Conservation (phyloP, 306 rosid species). For the Prunus salicina region DNA sequence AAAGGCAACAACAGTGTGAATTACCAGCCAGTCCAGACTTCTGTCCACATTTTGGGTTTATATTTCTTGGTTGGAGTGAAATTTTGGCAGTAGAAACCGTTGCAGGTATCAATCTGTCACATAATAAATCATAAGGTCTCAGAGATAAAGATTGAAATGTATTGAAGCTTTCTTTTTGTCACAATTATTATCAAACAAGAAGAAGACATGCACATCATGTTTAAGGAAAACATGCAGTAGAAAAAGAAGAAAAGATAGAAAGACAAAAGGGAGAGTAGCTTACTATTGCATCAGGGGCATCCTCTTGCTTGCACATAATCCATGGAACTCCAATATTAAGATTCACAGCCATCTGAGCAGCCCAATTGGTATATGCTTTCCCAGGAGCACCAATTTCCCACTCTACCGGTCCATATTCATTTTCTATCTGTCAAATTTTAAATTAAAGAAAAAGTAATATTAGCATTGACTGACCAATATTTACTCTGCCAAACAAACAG, state of each 20-base stretch:
- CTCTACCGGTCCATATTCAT: conserved; percentile 90
- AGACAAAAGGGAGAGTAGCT: conserved; percentile 11
- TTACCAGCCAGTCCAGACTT: conserved; percentile 94
- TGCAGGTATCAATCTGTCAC: conserved; percentile 84
- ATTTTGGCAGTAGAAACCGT: conserved; percentile 84
- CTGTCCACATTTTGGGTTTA: conserved; percentile 98
- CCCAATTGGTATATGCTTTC: conserved; percentile 85
- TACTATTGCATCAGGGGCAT: conserved; percentile 93
- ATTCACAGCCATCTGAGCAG: conserved; percentile 85
- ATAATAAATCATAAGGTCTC: background rate
- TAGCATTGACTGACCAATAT: conserved; percentile 12
- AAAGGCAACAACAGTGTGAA: conserved; percentile 21
- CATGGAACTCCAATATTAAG: conserved; percentile 89
- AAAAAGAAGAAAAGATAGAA: background rate
- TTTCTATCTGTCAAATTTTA: conserved; percentile 69
- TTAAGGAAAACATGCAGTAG: background rate
- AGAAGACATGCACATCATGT: no score
- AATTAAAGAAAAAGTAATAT: background rate
- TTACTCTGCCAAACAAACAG: background rate
- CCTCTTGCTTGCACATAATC: conserved; percentile 99
- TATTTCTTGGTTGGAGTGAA: conserved; percentile 62
- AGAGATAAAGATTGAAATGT: no score
- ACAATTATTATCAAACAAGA: no score
- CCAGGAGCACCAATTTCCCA: conserved; percentile 89
- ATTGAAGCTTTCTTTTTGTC: no score